Conservation (phyloP, 2,329 filamentous ascomycete species). For the Pezicula radicicola region DNA sequence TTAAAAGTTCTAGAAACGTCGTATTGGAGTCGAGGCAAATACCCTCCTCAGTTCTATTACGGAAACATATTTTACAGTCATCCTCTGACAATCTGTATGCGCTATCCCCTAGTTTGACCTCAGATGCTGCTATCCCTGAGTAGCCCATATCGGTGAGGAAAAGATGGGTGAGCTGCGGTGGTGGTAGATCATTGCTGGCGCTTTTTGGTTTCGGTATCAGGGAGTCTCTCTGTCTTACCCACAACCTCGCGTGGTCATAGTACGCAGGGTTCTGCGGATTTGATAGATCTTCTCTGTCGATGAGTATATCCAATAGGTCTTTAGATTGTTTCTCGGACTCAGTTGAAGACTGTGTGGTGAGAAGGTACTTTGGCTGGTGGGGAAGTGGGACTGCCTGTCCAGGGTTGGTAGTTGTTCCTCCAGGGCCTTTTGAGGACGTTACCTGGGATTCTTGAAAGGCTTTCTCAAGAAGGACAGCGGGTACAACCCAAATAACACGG, state of each 20-base stretch:
- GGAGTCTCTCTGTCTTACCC: background rate
- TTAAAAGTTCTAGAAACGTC: background rate
- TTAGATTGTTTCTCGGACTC: background rate
- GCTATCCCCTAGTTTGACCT: background rate
- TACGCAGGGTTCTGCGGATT: background rate
- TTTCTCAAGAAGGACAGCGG: no score
- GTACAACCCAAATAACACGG: background rate
- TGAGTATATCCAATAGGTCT: background rate
- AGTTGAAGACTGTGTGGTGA: background rate
- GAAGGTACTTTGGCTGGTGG: background rate
- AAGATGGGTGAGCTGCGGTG: background rate
- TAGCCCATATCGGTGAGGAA: background rate
- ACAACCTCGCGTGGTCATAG: background rate
- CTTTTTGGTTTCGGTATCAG: background rate
- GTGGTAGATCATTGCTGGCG: background rate
- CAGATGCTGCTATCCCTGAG: background rate
- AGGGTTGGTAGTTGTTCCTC: no score
- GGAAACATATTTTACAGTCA: background rate
- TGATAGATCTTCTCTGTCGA: background rate
- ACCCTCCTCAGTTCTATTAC: background rate
- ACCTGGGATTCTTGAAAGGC: no score
- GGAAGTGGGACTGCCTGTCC: background rate
- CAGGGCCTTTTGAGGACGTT: no score
- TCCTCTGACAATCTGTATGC: background rate
- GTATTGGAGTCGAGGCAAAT: background rate